Evolutionary conservation across 2,329 filamentous ascomycete species (phyloP).

Genomic region (Coniella lustricola): DNA sequence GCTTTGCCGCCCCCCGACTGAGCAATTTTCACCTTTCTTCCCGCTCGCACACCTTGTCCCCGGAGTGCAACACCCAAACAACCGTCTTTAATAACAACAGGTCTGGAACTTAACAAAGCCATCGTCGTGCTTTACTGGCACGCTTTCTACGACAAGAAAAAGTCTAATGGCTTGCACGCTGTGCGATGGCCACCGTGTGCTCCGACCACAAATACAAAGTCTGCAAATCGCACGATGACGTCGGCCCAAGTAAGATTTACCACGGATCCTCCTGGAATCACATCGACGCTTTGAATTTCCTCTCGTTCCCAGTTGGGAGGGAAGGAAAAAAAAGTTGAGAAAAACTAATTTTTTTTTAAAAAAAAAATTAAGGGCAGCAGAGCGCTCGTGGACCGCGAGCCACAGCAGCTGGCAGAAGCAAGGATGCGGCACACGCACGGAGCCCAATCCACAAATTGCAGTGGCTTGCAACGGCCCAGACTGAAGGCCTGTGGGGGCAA

Average conservation of each 20-base stretch:
- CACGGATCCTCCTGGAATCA: constrained; percentile 11
- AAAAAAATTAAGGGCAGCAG: not conserved
- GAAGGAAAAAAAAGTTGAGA: too few relatives aligned
- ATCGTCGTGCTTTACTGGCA: too few relatives aligned
- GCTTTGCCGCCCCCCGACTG: not conserved
- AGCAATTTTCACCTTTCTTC: not conserved
- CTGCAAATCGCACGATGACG: constrained; percentile 8
- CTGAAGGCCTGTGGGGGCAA: constrained; percentile 15
- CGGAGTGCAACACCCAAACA: not conserved
- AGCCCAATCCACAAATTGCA: constrained; percentile 13
- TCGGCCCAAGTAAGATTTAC: constrained; percentile 1
- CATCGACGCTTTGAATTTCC: not conserved
- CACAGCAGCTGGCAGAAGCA: constrained; percentile 11
- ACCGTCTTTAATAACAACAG: too few relatives aligned
- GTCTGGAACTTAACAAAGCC: too few relatives aligned
- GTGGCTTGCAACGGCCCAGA: constrained; percentile 14
- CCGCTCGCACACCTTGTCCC: not conserved
- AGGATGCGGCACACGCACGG: constrained; percentile 9
- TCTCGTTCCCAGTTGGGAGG: too few relatives aligned
- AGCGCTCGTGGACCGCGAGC: not conserved
- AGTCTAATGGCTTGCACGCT: not conserved
- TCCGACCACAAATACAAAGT: not conserved
- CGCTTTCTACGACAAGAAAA: not conserved
- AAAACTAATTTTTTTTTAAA: too few relatives aligned
- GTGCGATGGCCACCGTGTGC: not conserved